Evolutionary conservation across 495 filamentous ascomycete genomes (phyloP), one percentile per base, ranked within the genome.

Genomic region (Aspergillus steynii): DNA sequence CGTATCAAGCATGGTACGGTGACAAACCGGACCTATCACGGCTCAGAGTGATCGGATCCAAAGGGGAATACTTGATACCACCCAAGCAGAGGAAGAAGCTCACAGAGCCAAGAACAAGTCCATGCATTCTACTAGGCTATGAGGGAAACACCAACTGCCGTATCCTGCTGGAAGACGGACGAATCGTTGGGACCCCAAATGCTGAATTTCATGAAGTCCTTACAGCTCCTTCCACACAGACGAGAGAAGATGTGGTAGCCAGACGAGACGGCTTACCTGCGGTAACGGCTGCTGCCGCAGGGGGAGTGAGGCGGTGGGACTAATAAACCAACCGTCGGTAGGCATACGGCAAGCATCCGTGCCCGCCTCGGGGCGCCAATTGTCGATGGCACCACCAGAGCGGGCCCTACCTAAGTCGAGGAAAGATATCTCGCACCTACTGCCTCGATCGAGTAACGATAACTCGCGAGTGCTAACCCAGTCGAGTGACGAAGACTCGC

Each of bases 31-130:
- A 50, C 5, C 48, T 50, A 28, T 50, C 48, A 50, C 48, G 48
- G 48, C 46, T 49, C 20, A 50, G 48, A 50, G 48, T 50, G 20
- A 50, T 50, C n/a, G 48, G 46, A 49, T 49, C 46, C 46, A 49
- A 49, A 26, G 46, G 46, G 25, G 46, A 49, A 26, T 49, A 49
- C 25, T 26, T 49, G 25, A 49, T 49, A n/a, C 46, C 46, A 49
- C 46, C 46, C 46, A 49, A 49, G 25, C 46, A 49, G 25, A 49
- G 46, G 25, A 49, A 49, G 46, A 49, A 49, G 46, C 46, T 49
- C 15, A 49, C 46, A 26, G 46, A 26, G 25, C 46, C 46, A 49
- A 49, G 46, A 49, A 49, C 46, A 49, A 49, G 46, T 15, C 46
- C 46, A 49, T 49, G 46, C 25, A 15, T 49, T n/a, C 46, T 49